phyloP scores from a whole-genome alignment of 2,329 filamentous ascomycete species.

The Pseudocercospora musae region DNA sequence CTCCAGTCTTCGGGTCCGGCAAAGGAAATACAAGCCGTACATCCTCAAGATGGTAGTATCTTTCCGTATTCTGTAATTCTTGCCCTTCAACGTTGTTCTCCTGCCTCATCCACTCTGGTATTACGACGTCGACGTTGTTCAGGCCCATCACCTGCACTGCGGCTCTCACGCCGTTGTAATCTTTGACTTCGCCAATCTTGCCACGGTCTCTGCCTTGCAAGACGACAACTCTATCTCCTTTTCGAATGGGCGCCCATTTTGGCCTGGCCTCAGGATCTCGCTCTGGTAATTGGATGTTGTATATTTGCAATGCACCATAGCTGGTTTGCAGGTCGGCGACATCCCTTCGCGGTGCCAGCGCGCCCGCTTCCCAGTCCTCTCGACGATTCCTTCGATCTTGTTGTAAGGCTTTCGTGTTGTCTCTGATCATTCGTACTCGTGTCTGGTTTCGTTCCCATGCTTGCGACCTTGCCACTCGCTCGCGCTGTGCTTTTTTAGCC shows the following conservation, averaged over 20 bases:
- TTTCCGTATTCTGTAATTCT: slow-evolving; percentile 32
- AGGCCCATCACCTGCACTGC: slow-evolving; percentile 38
- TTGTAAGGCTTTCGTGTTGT: slow-evolving; percentile 35
- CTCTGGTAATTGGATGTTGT: slow-evolving; percentile 29
- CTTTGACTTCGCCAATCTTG: slow-evolving; percentile 70
- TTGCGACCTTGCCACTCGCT: slow-evolving; percentile 24
- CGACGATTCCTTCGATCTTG: slow-evolving; percentile 56
- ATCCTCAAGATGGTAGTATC: slow-evolving; percentile 57
- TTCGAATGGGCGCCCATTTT: slow-evolving; percentile 37
- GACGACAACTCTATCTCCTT: slow-evolving; percentile 78
- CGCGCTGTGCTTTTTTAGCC: slow-evolving; percentile 6
- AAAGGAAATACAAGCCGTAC: slow-evolving; percentile 81
- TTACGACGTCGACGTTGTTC: slow-evolving; percentile 43
- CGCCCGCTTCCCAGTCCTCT: slow-evolving; percentile 76
- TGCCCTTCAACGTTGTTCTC: slow-evolving; percentile 39
- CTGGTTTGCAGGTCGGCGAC: slow-evolving; percentile 56
- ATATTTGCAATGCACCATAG: slow-evolving; percentile 52
- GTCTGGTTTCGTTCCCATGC: slow-evolving; percentile 33
- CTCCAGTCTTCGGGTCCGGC: slow-evolving; percentile 61
- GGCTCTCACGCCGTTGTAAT: slow-evolving; percentile 45
- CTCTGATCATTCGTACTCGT: slow-evolving; percentile 25
- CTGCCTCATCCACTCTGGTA: slow-evolving; percentile 42
- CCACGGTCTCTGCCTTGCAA: slow-evolving; percentile 75
- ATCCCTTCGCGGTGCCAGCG: slow-evolving; percentile 73
- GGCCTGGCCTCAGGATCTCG: slow-evolving; percentile 22